Percentiles rank a stretch among this genome's conserved stretches.
These are phyloP conservation scores for Thozetella sp. DNA, from an alignment of 495 filamentous ascomycete species.

Conservation along the genomic window DNA sequence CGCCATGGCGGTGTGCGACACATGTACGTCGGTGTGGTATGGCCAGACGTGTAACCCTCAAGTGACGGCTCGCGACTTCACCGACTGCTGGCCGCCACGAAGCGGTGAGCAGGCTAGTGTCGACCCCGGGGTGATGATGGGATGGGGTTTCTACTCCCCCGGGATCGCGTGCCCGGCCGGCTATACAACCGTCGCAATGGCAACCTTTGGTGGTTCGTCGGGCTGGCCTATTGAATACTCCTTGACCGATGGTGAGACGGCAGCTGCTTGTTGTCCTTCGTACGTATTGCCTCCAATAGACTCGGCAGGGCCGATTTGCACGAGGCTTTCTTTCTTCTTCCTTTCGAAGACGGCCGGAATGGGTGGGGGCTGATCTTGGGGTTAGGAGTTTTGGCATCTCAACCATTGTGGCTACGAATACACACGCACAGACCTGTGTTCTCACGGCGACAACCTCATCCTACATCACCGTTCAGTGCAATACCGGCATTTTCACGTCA, in stretches of 20 bases:
- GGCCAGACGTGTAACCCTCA: constrained; percentile 14
- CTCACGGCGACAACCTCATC: neutral
- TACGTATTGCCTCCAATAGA: constrained; percentile 4
- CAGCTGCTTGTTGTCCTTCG: constrained; percentile 20
- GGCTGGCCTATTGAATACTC: constrained; percentile 15
- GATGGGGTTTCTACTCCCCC: constrained; percentile 23
- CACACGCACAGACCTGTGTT: neutral
- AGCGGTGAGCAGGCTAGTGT: neutral
- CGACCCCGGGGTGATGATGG: constrained; percentile 6
- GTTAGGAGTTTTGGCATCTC: neutral
- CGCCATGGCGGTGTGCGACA: constrained; percentile 9
- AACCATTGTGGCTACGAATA: neutral
- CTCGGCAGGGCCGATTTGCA: neutral
- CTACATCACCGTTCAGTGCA: neutral
- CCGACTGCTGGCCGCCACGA: constrained; percentile 19
- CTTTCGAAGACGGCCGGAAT: too few relatives aligned
- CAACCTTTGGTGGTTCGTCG: constrained; percentile 7
- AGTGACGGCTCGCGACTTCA: constrained; percentile 5
- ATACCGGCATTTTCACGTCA: neutral
- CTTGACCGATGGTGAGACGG: constrained; percentile 16
- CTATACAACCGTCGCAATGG: constrained; percentile 18
- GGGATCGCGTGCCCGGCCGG: constrained; percentile 20
- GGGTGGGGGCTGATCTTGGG: neutral
- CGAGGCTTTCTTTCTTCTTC: too few relatives aligned
- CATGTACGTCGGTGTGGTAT: constrained; percentile 10